Percentiles rank a stretch among this genome's conserved stretches.
phyloP scores from a whole-genome alignment of 805 yeast genomes.

The Candida michaelii region DNA sequence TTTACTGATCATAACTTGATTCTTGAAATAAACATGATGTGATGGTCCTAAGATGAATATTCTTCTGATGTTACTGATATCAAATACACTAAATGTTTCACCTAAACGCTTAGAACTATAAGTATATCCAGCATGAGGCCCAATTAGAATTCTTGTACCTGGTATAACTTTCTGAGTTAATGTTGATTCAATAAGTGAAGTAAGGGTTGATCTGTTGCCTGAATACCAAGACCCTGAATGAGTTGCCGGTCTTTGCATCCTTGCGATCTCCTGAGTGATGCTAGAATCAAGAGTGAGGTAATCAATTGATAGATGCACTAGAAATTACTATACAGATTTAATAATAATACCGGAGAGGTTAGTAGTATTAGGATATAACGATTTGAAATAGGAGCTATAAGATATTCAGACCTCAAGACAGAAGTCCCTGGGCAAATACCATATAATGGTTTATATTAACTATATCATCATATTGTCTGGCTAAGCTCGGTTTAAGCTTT shows the following conservation, averaged over 20 bases:
- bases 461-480: too few relatives aligned
- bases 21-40: conserved; percentile 79
- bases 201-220: conserved; percentile 41
- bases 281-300: too few relatives aligned
- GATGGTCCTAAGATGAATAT: conserved; percentile 90
- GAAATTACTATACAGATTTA: too few relatives aligned
- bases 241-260: conserved; percentile 56
- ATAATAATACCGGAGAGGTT: too few relatives aligned
- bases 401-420: too few relatives aligned
- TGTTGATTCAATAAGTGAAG: conserved; percentile 42
- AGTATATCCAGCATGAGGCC: conserved; percentile 84
- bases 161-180: conserved; percentile 24
- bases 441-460: too few relatives aligned
- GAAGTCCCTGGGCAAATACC: too few relatives aligned
- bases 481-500: too few relatives aligned
- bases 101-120: conserved; percentile 81
- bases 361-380: too few relatives aligned
- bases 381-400: too few relatives aligned
- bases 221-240: conserved; percentile 94
- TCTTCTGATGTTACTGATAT: conserved; percentile 52
- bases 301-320: too few relatives aligned
- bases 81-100: conserved; percentile 73
- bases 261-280: too few relatives aligned
- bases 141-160: conserved; percentile 43
- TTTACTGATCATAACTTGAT: conserved; percentile 52